Conservation (phyloP, 176 grass and related monocot genomes). For the Pharus latifolius region DNA sequence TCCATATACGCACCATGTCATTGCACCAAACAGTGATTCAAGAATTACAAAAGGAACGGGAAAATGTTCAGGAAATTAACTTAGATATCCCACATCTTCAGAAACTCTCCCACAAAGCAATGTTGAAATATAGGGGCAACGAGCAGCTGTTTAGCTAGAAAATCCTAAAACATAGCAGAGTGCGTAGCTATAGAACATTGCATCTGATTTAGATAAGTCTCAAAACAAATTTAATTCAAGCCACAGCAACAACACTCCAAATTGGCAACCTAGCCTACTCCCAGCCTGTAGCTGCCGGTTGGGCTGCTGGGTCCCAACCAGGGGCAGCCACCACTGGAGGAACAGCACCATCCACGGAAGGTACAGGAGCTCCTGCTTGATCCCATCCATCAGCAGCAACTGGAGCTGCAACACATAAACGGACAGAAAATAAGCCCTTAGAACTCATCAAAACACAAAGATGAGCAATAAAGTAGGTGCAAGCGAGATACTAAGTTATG, state of each 20-base stretch:
- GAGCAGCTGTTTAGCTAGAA: constrained; percentile 13
- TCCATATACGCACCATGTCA: neutral
- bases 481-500: no score
- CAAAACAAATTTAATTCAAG: constrained; percentile 11
- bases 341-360: constrained; percentile 2
- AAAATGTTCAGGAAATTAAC: neutral
- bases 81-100: constrained; percentile 6
- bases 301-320: constrained; percentile 50
- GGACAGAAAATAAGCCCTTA: neutral
- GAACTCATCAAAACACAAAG: neutral
- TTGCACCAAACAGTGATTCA: neutral
- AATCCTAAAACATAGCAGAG: neutral
- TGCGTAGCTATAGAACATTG: neutral
- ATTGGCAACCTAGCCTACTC: constrained; percentile 12
- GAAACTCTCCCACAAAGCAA: neutral
- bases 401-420: constrained; percentile 32
- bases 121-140: neutral
- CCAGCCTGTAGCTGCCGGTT: constrained; percentile 41
- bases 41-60: neutral
- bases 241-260: neutral
- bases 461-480: neutral
- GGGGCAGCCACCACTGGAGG: constrained; percentile 21
- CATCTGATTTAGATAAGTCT: neutral
- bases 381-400: constrained; percentile 62
- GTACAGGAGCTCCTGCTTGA: constrained; percentile 19